These are phyloP conservation scores for Hyphodiscus hymeniophilus DNA, from an alignment of 495 filamentous ascomycete genomes.

Conservation along the genomic window DNA sequence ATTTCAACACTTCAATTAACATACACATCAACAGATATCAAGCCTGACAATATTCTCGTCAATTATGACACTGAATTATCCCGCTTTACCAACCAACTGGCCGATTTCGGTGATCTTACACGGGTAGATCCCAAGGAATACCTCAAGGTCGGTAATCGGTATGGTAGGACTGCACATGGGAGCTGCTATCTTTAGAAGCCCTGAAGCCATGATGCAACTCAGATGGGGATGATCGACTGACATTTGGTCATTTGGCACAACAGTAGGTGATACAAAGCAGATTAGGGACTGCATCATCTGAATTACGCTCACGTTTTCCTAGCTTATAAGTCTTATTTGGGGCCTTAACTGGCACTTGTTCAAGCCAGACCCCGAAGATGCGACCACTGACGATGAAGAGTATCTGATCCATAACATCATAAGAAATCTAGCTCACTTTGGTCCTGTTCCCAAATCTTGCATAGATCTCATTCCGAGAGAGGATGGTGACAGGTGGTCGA, in stretches of 20 bases:
- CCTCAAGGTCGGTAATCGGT: slow-evolving; percentile 20
- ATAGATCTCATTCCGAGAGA: slow-evolving; percentile 14
- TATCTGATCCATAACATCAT: slow-evolving; percentile 13
- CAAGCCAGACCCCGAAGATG: slow-evolving; percentile 16
- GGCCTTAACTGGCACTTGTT: slow-evolving; percentile 16
- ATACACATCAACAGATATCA: slow-evolving; percentile 27
- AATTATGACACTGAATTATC: slow-evolving; percentile 25
- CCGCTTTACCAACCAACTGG: slow-evolving; percentile 32
- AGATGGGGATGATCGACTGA: slow-evolving; percentile 17
- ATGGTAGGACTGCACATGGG: slow-evolving; percentile 31
- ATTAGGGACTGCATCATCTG: slow-evolving; percentile 20
- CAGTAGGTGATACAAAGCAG: slow-evolving; percentile 7
- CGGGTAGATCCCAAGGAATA: slow-evolving; percentile 25
- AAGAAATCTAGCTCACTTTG: slow-evolving; percentile 12
- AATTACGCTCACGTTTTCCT: slow-evolving; percentile 30
- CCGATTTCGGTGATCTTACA: slow-evolving; percentile 32
- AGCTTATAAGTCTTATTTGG: slow-evolving; percentile 24
- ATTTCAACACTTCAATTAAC: slow-evolving; percentile 2
- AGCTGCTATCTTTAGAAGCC: slow-evolving; percentile 31
- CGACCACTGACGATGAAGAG: slow-evolving; percentile 11
- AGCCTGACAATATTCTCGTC: slow-evolving; percentile 35
- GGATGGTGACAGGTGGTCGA: slow-evolving; percentile 13
- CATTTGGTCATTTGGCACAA: slow-evolving; percentile 13
- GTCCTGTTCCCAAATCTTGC: slow-evolving; percentile 12
- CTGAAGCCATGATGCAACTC: slow-evolving; percentile 30